These are phyloP conservation scores for Elsinoe necatrix DNA, from an alignment of 2,329 filamentous ascomycete genomes.

Conservation along the genomic window DNA sequence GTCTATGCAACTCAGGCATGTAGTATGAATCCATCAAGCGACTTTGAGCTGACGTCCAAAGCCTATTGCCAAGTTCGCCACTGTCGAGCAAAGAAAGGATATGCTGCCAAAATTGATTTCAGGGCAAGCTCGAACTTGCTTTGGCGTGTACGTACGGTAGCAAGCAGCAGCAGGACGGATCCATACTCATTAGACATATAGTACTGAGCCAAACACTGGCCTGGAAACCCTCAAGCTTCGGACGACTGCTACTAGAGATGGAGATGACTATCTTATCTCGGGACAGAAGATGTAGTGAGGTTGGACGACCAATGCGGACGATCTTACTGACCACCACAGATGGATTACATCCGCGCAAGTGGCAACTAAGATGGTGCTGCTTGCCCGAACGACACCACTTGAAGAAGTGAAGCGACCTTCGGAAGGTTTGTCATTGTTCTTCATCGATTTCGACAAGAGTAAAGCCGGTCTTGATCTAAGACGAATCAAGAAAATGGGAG, in stretches of 20 bases:
- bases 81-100: constrained; percentile 51
- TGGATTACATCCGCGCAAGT: constrained; percentile 85
- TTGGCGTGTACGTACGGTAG: constrained; percentile 50
- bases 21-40: constrained; percentile 21
- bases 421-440: constrained; percentile 73
- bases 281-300: constrained; percentile 61
- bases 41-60: constrained; percentile 18
- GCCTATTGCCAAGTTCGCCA: constrained; percentile 63
- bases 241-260: constrained; percentile 55
- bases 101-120: constrained; percentile 64
- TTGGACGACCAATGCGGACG: background rate
- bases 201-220: constrained; percentile 71
- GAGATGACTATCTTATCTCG: constrained; percentile 56
- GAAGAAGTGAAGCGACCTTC: constrained; percentile 60
- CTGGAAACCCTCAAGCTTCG: constrained; percentile 66
- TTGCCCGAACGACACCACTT: constrained; percentile 64
- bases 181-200: constrained; percentile 13
- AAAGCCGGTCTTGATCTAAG: constrained; percentile 57
- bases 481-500: constrained; percentile 78
- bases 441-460: constrained; percentile 61
- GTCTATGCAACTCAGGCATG: constrained; percentile 62
- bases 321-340: constrained; percentile 18
- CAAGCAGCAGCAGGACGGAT: background rate
- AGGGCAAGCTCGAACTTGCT: constrained; percentile 65
- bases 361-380: constrained; percentile 71